Evolutionary conservation across 2,329 filamentous ascomycete genomes (phyloP), one percentile per base, ranked within the genome.

Genomic region (Aspergillus latus): DNA sequence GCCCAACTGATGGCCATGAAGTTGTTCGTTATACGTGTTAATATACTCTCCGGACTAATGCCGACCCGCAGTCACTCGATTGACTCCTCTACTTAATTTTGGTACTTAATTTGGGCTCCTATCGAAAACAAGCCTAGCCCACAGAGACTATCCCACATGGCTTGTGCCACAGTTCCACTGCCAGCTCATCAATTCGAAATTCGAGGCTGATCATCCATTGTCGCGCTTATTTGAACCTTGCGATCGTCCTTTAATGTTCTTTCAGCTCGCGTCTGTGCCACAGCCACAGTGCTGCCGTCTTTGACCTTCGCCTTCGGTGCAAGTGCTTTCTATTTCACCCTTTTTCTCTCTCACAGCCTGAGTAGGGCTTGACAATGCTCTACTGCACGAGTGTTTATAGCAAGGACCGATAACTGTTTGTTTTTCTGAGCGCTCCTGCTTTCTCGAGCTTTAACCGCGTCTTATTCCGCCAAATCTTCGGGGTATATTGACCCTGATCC

Each of bases 181-280:
- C 52, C 52, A 54, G 39, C 52, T 49, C 52, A 54, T 46, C 47
- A 49, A 13, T 43, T 34, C 36, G 26, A 48, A 49, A 13, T 43
- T 34, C 36, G 26, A 48, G 44, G 48, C 44, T 11, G 34, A 39
- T 52, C 36, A 9, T 43, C 29, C 39, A 44, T 36, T 30, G 5
- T 44, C 39, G 30, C 11, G 30, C 28, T 28, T 34, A 46, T 40
- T 48, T 39, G 32, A 48, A 16, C 49, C 28, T 36, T 50, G 9
- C 11, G 37, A 37, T 54, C n/a, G 21, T 54, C 52, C 37, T 44
- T 40, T 46, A n/a, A 39, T 37, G 28, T 48, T 29, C 28, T 36
- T 52, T 40, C 30, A 15, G 11, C 26, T 34, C 26, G 21, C 32
- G 44, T 50, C 10, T 40, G 11, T 49, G 15, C 30, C 16, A 37